These are phyloP conservation scores for Pichia sp. DNA, from an alignment of 1,139 yeast species.

Conservation along the genomic window DNA sequence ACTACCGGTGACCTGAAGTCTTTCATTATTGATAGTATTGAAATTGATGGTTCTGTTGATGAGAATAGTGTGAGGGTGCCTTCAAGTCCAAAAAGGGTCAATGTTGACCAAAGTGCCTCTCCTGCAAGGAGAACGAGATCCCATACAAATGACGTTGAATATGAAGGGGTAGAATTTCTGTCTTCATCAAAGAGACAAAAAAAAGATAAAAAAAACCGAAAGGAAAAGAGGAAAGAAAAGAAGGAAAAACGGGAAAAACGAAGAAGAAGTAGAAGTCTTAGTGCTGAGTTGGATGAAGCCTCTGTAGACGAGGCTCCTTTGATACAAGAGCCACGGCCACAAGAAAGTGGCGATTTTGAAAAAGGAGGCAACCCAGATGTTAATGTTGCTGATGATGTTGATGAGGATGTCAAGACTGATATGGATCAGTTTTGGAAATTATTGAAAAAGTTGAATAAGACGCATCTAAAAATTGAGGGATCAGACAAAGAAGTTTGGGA, in stretches of 20 bases:
- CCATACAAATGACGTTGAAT: background rate
- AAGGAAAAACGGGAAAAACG: slow-evolving; percentile 2
- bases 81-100: background rate
- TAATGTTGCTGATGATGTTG: background rate
- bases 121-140: slow-evolving; percentile 12
- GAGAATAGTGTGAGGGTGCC: slow-evolving; percentile 3
- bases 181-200: background rate
- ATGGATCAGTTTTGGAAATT: slow-evolving; percentile 10
- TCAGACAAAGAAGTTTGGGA: slow-evolving; percentile 11
- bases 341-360: background rate
- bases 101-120: background rate
- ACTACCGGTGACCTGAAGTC: slow-evolving; percentile 8
- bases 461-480: background rate
- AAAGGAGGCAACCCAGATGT: background rate
- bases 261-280: slow-evolving; percentile 1
- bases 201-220: background rate
- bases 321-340: background rate
- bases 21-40: slow-evolving; percentile 15
- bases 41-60: slow-evolving; percentile 1
- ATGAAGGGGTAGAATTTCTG: slow-evolving; percentile 1
- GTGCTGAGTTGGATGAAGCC: slow-evolving; percentile 1
- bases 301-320: background rate
- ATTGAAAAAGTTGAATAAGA: slow-evolving; percentile 7
- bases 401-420: slow-evolving; percentile 1
- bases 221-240: slow-evolving; percentile 1